These are phyloP conservation scores for Globisporangium barbulae DNA, from an alignment of 352 stramenopile species.

Conservation along the genomic window DNA sequence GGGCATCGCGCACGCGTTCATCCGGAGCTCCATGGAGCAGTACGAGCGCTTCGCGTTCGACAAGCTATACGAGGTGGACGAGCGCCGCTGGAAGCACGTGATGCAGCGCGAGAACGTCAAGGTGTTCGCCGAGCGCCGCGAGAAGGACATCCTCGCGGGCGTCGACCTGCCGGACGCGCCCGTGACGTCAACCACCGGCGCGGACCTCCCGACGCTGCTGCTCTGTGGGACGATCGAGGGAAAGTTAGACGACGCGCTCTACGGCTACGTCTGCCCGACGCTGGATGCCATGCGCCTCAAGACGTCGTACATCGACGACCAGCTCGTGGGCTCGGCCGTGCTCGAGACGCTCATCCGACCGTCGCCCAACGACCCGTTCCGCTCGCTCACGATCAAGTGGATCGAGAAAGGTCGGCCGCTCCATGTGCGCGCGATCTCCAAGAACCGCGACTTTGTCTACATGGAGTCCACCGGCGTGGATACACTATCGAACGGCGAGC, in stretches of 20 bases:
- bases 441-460: conserved; percentile 61
- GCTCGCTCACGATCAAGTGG: conserved; percentile 56
- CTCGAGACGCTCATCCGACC: conserved; percentile 42
- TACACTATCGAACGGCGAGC: conserved; percentile 43
- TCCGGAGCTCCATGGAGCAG: conserved; percentile 9
- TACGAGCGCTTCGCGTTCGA: conserved; percentile 13
- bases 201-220: conserved; percentile 39
- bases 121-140: conserved; percentile 3
- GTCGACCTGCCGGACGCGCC: not conserved
- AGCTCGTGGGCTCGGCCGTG: conserved; percentile 42
- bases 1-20: conserved; percentile 9
- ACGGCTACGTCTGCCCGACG: conserved; percentile 43
- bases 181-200: not conserved
- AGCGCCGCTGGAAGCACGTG: conserved; percentile 12
- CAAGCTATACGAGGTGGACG: conserved; percentile 7
- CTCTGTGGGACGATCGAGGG: conserved; percentile 50
- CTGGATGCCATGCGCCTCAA: conserved; percentile 46
- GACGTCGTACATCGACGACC: conserved; percentile 43
- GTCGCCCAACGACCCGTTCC: conserved; percentile 43
- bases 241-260: conserved; percentile 57
- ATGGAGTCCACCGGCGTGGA: conserved; percentile 49
- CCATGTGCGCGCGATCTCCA: conserved; percentile 36
- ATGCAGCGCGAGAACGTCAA: conserved; percentile 6
- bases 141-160: not conserved
- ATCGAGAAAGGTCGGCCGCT: conserved; percentile 41